phyloP scores from a whole-genome alignment of 1,284 basidiomycete species.

The Fomitopsis palustris region DNA sequence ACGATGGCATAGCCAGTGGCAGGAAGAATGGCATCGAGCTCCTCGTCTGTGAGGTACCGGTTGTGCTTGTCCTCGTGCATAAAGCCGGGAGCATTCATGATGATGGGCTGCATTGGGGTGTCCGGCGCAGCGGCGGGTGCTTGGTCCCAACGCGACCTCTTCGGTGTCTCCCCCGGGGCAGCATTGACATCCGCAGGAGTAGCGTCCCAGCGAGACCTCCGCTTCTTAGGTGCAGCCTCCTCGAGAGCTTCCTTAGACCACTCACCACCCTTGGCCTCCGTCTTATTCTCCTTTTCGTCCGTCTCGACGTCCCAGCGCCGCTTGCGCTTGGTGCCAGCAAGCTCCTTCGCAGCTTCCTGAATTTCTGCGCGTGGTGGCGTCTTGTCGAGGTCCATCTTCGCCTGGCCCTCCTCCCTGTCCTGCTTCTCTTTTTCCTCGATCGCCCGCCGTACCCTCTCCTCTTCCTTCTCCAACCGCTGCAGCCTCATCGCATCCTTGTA shows the following conservation, averaged over 20 bases:
- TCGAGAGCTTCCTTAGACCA: constrained; percentile 74
- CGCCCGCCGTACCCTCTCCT: constrained; percentile 77
- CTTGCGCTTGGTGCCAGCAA: constrained; percentile 72
- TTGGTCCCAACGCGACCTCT: constrained; percentile 96
- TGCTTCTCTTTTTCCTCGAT: constrained; percentile 86
- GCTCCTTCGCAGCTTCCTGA: constrained; percentile 63
- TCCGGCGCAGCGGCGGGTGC: constrained; percentile 61
- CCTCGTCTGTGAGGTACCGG: constrained; percentile 92
- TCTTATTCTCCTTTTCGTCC: constrained; percentile 53
- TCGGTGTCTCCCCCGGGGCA: constrained; percentile 55
- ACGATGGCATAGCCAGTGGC: constrained; percentile 88
- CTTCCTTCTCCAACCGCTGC: constrained; percentile 90
- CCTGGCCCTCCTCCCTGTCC: constrained; percentile 77
- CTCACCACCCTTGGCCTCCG: constrained; percentile 50
- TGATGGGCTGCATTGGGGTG: constrained; percentile 67
- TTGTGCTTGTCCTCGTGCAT: constrained; percentile 93
- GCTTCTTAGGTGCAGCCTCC: constrained; percentile 79
- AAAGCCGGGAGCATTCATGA: constrained; percentile 82
- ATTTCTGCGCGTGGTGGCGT: constrained; percentile 81
- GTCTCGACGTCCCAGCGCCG: constrained; percentile 86
- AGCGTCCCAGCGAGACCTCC: constrained; percentile 92
- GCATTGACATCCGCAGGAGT: constrained; percentile 65
- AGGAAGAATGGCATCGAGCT: constrained; percentile 90
- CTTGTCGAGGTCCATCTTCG: constrained; percentile 84
- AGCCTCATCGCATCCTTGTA: constrained; percentile 98